Evolutionary conservation across 2,329 filamentous ascomycete genomes (phyloP).

Genomic region (Monosporascus sp.): DNA sequence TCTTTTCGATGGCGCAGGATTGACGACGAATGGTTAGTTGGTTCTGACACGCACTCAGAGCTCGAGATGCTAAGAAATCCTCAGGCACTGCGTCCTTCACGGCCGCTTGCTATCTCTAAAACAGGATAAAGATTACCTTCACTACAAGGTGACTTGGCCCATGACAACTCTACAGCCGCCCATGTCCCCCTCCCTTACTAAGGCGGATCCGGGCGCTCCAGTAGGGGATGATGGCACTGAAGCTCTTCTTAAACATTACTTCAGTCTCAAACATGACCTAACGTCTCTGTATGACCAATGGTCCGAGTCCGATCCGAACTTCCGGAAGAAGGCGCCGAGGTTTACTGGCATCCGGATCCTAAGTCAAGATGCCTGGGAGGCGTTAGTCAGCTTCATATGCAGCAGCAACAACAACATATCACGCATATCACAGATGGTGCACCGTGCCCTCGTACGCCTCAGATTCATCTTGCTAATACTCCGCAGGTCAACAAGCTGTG

Average conservation of each 20-base stretch:
- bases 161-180: slow-evolving; percentile 19
- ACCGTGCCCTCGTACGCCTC: background rate
- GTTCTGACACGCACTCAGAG: slow-evolving; percentile 7
- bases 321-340: slow-evolving; percentile 76
- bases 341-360: slow-evolving; percentile 91
- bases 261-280: slow-evolving; percentile 78
- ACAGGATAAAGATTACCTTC: slow-evolving; percentile 72
- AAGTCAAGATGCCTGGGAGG: slow-evolving; percentile 93
- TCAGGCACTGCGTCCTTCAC: slow-evolving; percentile 73
- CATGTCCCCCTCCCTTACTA: slow-evolving; percentile 31
- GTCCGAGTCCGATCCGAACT: slow-evolving; percentile 81
- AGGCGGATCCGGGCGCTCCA: slow-evolving; percentile 15
- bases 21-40: slow-evolving; percentile 70
- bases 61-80: background rate
- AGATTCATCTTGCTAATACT: background rate
- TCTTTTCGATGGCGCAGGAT: slow-evolving; percentile 94
- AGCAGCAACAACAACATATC: slow-evolving; percentile 98
- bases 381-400: slow-evolving; percentile 91
- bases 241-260: slow-evolving; percentile 72
- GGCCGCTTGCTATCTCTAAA: slow-evolving; percentile 80
- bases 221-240: slow-evolving; percentile 65
- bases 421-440: slow-evolving; percentile 89
- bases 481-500: slow-evolving; percentile 77
- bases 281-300: slow-evolving; percentile 76
- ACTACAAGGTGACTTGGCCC: slow-evolving; percentile 71